phyloP scores from a whole-genome alignment of 2,329 filamentous ascomycete genomes.

The Calycina herbarum region DNA sequence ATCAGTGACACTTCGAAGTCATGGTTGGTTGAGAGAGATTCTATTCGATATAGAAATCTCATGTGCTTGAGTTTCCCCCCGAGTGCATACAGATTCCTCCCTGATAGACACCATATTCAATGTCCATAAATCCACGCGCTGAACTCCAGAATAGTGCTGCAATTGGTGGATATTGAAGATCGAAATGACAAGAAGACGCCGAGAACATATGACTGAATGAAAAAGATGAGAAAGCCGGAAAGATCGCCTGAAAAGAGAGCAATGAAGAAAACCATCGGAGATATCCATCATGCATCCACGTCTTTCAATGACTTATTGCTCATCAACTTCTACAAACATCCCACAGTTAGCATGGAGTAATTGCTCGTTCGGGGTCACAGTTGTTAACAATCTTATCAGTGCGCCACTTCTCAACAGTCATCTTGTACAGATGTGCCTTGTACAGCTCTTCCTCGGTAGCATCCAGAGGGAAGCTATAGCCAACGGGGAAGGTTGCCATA shows the following conservation, averaged over 20 bases:
- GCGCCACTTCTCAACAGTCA: constrained; percentile 15
- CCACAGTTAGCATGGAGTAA: background rate
- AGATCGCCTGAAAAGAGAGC: background rate
- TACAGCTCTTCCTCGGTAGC: constrained; percentile 14
- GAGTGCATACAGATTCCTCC: background rate
- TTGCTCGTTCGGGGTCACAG: background rate
- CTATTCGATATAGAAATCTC: background rate
- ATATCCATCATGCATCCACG: background rate
- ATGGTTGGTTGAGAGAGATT: background rate
- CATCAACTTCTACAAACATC: background rate
- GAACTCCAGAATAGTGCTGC: too few relatives aligned
- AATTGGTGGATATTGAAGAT: too few relatives aligned
- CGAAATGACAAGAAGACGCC: too few relatives aligned
- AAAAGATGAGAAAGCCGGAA: background rate
- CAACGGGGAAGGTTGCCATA: constrained; percentile 11
- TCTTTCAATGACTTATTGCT: background rate
- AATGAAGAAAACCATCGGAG: background rate
- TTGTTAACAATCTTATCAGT: constrained; percentile 12
- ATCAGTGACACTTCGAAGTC: background rate
- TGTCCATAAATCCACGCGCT: background rate
- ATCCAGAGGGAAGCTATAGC: constrained; percentile 7
- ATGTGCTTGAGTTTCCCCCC: background rate
- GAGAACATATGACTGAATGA: background rate
- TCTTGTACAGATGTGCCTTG: constrained; percentile 11
- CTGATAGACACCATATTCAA: background rate